Percentiles rank a stretch among this genome's conserved stretches.
phyloP scores from a whole-genome alignment of 2,329 filamentous ascomycete genomes.

The Gnomoniopsis smithogilvyi region DNA sequence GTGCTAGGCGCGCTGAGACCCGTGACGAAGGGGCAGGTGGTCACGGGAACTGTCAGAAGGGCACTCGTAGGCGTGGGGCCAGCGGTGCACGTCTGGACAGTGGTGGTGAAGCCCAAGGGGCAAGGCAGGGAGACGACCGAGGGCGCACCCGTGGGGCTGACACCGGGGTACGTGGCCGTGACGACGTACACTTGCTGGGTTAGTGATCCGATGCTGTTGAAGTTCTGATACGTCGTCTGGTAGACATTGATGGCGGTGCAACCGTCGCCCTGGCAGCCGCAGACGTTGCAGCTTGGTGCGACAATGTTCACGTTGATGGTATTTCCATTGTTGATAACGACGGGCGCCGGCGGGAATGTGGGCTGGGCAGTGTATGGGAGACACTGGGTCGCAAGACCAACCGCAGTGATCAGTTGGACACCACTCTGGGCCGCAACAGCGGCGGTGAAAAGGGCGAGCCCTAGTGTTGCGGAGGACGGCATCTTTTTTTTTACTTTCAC shows the following conservation, averaged over 20 bases:
- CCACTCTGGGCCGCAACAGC: background rate
- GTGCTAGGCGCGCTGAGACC: slow-evolving; percentile 1
- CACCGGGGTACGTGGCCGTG: background rate
- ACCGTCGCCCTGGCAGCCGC: slow-evolving; percentile 5
- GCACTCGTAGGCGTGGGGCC: background rate
- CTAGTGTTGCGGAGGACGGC: background rate
- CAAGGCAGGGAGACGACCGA: background rate
- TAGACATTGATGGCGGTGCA: slow-evolving; percentile 1
- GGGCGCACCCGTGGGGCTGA: background rate
- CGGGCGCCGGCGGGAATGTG: background rate
- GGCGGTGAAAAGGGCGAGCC: background rate
- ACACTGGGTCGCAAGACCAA: background rate
- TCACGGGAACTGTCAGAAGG: background rate
- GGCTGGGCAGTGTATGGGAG: background rate
- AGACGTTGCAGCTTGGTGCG: slow-evolving; percentile 2
- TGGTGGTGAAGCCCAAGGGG: slow-evolving; percentile 5
- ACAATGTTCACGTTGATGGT: slow-evolving; percentile 2
- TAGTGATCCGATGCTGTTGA: background rate
- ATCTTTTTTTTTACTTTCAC: background rate
- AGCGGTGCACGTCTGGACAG: background rate
- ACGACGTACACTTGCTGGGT: slow-evolving; percentile 5
- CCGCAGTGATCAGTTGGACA: background rate
- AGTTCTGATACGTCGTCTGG: background rate
- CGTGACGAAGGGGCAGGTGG: slow-evolving; percentile 4
- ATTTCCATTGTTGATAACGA: background rate